These are phyloP conservation scores for Teratosphaeria gauchensis DNA, from an alignment of 2,329 filamentous ascomycete species.

Conservation along the genomic window DNA sequence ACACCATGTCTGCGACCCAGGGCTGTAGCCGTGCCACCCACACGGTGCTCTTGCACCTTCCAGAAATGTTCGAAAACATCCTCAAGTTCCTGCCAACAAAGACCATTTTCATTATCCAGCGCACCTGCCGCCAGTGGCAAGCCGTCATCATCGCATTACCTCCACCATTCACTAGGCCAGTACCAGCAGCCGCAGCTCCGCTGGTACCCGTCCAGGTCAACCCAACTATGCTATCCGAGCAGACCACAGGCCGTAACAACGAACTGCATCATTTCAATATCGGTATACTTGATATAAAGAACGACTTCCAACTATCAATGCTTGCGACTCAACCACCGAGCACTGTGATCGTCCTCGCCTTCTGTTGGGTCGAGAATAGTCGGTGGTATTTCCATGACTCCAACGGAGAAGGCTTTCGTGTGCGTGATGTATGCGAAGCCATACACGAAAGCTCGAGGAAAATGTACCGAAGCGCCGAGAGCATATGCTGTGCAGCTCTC, in stretches of 20 bases:
- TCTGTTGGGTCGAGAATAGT: not conserved
- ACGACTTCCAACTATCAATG: not conserved
- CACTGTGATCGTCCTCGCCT: not conserved
- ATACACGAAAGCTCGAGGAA: not conserved
- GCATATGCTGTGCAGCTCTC: not conserved
- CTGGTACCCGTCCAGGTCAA: not conserved
- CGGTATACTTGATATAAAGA: not conserved
- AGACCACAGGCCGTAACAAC: not conserved
- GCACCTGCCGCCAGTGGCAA: not conserved
- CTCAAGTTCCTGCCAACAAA: not conserved
- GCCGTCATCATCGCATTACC: not conserved
- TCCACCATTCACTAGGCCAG: not conserved
- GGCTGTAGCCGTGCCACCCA: not conserved
- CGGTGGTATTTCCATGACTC: not conserved
- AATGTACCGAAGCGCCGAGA: not conserved
- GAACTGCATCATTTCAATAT: not conserved
- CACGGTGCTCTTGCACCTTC: not conserved
- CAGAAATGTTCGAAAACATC: not conserved
- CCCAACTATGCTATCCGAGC: not conserved
- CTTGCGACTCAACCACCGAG: not conserved
- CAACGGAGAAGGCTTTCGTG: not conserved
- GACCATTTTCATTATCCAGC: not conserved
- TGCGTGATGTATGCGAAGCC: not conserved
- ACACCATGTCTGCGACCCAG: not conserved
- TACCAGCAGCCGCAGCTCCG: not conserved